Base-by-base conservation (phyloP, 257 asterid species). In the Nicotiana sylvestris region DNA sequence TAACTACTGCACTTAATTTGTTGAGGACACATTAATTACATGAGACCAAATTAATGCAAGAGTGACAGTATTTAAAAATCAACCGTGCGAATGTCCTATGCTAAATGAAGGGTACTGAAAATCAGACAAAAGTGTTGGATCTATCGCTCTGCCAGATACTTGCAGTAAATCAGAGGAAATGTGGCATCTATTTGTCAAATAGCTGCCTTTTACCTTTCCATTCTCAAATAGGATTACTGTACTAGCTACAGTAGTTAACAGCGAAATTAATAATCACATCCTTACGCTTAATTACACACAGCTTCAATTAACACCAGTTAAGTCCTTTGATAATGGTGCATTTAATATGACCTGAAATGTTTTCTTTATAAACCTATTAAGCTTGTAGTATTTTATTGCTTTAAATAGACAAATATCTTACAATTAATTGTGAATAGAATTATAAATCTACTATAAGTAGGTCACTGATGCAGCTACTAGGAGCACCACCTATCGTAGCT, bases 71-170 rank as follows among this genome's bases (percentile, higher is more conserved):
- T 12, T 68, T 70, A 62, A 85, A 53, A 81, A 76, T 69, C 21
- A 10, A 21, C 62, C 29, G 80, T 77, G 56, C 2, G 82, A 74
- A 83, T 85, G 86, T 83, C 86, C 83, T 82, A 39, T 25, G 61
- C 17, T 70, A 16, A 57, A 29, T 72, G 65, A 66, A 60, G 67
- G 67, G 58, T 68, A 39, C 49, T 35, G 80, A 43, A 82, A 30
- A 64, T 61, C 58, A 80, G 80, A 64, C 77, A 82, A 83, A 51
- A 62, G 12, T 6, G 1, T 76, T 76, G 64, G 30, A 29, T 16
- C 62, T 27, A 51, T 76, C 15, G 1, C 39, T 43, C 51, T 76
- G 15, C 29, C 60, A 51, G 61, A 76, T 51, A 13, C 21, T 15
- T 51, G 46, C 80, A 51, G 80, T 49, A 76, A 27, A 61, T 76